Evolutionary conservation across 2,329 filamentous ascomycete genomes (phyloP), one percentile per base, ranked within the genome.

Genomic region (Verruconis gallopava): DNA sequence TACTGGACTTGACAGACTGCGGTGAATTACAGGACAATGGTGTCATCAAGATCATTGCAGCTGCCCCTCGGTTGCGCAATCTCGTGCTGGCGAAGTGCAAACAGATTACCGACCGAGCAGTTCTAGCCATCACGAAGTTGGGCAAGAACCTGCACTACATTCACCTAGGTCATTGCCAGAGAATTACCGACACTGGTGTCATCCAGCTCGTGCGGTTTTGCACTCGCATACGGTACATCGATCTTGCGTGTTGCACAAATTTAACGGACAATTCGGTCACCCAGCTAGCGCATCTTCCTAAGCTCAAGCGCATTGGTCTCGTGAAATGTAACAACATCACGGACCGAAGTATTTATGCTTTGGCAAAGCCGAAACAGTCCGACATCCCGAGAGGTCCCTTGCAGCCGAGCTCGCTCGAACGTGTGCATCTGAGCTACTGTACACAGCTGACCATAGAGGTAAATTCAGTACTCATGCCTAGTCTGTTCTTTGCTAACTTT

Each of bases 121-220:
- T 98, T 5, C 70, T 81, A 51, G 81, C 88, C 43, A 96, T 98
- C 48, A 81, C 86, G 44, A 80, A 76, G 52, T 72, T 98, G 3
- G 86, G 88, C 47, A 96, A 95, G 68, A 98, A 96, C 53, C 66
- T 98, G 42, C 91, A 98, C 60, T 96, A 94, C 58, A 80, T 98
- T 40, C 91, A 98, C 55, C 71, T 98, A 2, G 91, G 91, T 6
- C 91, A 98, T 59, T 98, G 91, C 60, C 76, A 77, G 20, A 78
- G 88, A 37, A 88, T 98, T 55, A 95, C 89, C 0, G 91, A 98
- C 55, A 72, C 78, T 25, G 88, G 85, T 1, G 85, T 98, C 14
- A 82, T 83, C 52, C 79, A 78, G 43, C 70, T 98, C 21, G 85
- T 95, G 30, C 79, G 81, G 50, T 70, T 69, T 41, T 98, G 91